phyloP scores from a whole-genome alignment of 2,329 filamentous ascomycete species.

The Paecilomyces variotii region DNA sequence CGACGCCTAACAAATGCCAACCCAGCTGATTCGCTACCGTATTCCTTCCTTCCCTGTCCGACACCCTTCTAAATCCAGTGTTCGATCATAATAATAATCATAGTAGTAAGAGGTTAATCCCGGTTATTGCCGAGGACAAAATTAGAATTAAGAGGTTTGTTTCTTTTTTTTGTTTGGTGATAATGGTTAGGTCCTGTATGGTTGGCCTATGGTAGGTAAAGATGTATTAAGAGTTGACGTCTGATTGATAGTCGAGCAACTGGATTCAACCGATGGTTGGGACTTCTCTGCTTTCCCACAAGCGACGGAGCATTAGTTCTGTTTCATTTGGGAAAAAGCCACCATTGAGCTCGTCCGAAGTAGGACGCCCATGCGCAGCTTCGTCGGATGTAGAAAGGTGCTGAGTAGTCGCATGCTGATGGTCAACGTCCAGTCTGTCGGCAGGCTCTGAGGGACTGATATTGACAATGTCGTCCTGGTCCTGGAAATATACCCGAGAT shows the following conservation, averaged over 20 bases:
- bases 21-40: background rate
- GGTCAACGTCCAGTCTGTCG: constrained; percentile 13
- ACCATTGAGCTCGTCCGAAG: constrained; percentile 15
- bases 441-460: constrained; percentile 14
- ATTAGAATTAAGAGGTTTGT: background rate
- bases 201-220: background rate
- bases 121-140: background rate
- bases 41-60: background rate
- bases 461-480: constrained; percentile 23
- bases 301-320: constrained; percentile 34
- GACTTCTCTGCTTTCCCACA: constrained; percentile 38
- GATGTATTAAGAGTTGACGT: background rate
- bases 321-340: constrained; percentile 21
- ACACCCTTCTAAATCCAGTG: background rate
- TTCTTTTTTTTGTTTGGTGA: background rate
- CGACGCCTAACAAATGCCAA: background rate
- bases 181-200: background rate
- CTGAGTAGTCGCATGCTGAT: constrained; percentile 24
- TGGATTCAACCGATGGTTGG: constrained; percentile 22
- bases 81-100: no score
- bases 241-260: background rate
- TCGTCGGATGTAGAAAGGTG: constrained; percentile 29
- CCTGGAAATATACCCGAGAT: constrained; percentile 24
- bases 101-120: no score
- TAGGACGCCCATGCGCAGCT: constrained; percentile 11